phyloP scores from a whole-genome alignment of 2,329 filamentous ascomycete species.

The Zelopaecilomyces penicillatus region DNA sequence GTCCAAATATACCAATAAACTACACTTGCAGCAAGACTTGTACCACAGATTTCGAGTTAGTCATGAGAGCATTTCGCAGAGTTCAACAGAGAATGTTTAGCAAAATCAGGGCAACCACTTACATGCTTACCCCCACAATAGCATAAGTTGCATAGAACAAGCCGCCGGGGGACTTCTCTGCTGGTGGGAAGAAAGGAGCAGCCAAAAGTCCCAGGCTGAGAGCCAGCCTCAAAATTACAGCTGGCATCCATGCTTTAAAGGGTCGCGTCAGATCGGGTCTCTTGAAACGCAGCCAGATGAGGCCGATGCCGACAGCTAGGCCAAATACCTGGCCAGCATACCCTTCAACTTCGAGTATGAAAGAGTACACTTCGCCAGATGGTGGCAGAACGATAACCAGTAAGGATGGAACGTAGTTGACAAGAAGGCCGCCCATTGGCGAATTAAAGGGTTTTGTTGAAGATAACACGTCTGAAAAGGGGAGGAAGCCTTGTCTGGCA shows the following conservation, averaged over 20 bases:
- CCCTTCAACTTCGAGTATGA: constrained; percentile 64
- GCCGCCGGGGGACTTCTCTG: constrained; percentile 34
- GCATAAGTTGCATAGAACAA: constrained; percentile 48
- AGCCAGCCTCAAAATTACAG: constrained; percentile 45
- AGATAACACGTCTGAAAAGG: constrained; percentile 51
- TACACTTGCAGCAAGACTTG: constrained; percentile 48
- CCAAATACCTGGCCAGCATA: constrained; percentile 57
- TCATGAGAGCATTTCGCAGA: neutral
- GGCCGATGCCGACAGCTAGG: constrained; percentile 47
- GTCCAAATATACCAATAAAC: constrained; percentile 65
- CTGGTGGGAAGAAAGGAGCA: constrained; percentile 55
- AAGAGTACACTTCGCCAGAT: constrained; percentile 58
- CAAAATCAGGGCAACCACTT: constrained; percentile 21
- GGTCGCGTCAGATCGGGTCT: constrained; percentile 53
- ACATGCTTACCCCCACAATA: constrained; percentile 44
- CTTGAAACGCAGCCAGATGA: constrained; percentile 51
- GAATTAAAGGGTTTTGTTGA: constrained; percentile 59
- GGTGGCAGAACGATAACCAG: constrained; percentile 59
- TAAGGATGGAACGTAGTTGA: constrained; percentile 61
- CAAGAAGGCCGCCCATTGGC: constrained; percentile 57
- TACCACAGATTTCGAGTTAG: neutral
- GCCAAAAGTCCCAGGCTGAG: constrained; percentile 47
- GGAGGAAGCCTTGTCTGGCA: constrained; percentile 61
- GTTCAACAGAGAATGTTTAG: no score
- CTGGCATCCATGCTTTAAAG: constrained; percentile 56